Percentiles rank a stretch among this genome's conserved stretches.
These are phyloP conservation scores for Citrus sinensis DNA, from an alignment of 345 rosid genomes.

Conservation along the genomic window DNA sequence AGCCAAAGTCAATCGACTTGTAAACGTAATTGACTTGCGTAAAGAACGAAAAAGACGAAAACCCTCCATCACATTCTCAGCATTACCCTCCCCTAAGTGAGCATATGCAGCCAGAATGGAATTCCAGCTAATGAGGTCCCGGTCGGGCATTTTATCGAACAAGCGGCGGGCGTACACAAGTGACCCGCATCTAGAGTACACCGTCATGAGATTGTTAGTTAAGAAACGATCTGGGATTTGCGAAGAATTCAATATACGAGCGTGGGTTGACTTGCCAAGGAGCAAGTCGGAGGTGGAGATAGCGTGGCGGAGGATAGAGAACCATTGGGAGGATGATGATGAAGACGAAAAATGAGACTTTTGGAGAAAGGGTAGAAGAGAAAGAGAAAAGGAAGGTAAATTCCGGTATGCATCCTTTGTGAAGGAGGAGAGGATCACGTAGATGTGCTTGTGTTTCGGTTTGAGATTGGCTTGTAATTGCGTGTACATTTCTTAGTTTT, in stretches of 20 bases:
- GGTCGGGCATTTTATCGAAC: conserved; percentile 47
- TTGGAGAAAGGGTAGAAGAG: neutral
- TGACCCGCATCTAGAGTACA: conserved; percentile 56
- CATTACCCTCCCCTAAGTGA: conserved; percentile 18
- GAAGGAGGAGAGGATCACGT: neutral
- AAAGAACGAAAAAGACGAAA: conserved; percentile 38
- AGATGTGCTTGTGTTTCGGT: neutral
- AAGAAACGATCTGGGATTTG: conserved; percentile 42
- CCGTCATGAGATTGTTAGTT: conserved; percentile 45
- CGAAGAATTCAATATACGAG: conserved; percentile 34
- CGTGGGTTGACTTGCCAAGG: conserved; percentile 48
- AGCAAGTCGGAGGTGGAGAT: conserved; percentile 39
- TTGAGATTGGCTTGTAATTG: neutral
- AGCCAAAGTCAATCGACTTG: conserved; percentile 47
- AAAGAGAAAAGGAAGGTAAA: neutral
- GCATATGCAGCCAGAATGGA: conserved; percentile 57
- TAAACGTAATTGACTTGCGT: conserved; percentile 25
- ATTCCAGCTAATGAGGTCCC: conserved; percentile 62
- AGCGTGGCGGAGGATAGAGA: conserved; percentile 50
- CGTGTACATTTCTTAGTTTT: neutral
- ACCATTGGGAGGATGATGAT: conserved; percentile 44
- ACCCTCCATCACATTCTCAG: conserved; percentile 30
- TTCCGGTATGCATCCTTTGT: neutral
- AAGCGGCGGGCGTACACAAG: conserved; percentile 41
- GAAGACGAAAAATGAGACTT: conserved; percentile 18